Evolutionary conservation across 139 green algal species (phyloP).

Genomic region (Tetratostichococcus sp.): DNA sequence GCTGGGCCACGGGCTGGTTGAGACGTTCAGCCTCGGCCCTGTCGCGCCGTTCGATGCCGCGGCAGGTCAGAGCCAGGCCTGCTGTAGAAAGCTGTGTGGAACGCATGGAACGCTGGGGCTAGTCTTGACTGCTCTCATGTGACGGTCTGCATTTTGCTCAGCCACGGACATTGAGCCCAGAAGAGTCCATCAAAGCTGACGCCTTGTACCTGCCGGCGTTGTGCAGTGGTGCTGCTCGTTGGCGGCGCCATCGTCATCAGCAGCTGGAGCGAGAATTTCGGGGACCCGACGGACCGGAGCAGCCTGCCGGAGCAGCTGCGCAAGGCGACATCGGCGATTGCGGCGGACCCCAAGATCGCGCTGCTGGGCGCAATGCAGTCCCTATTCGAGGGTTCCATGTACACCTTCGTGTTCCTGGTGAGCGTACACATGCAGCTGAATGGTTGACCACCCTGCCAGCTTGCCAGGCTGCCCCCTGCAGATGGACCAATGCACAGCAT

Average conservation of each 20-base stretch:
- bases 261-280: slow-evolving; percentile 95
- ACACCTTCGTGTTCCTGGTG: slow-evolving; percentile 96
- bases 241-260: slow-evolving; percentile 71
- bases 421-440: too few relatives aligned
- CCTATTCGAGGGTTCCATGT: slow-evolving; percentile 95
- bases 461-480: too few relatives aligned
- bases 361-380: slow-evolving; percentile 88
- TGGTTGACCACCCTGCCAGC: too few relatives aligned
- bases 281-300: slow-evolving; percentile 46
- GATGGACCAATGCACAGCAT: too few relatives aligned
- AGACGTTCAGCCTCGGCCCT: slow-evolving; percentile 67
- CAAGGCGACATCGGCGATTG: slow-evolving; percentile 50
- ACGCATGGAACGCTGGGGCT: too few relatives aligned
- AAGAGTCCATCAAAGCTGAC: too few relatives aligned
- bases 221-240: slow-evolving; percentile 56
- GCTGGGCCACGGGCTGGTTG: slow-evolving; percentile 84
- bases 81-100: too few relatives aligned
- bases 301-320: slow-evolving; percentile 41
- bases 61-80: slow-evolving; percentile 14
- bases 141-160: too few relatives aligned
- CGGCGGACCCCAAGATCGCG: slow-evolving; percentile 66
- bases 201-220: too few relatives aligned
- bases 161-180: too few relatives aligned
- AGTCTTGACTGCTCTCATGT: too few relatives aligned
- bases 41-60: slow-evolving; percentile 96